Percentiles rank a stretch among this genome's conserved stretches.
These are phyloP conservation scores for Xerocomus spinulosus DNA, from an alignment of 768 basidiomycete species.

Conservation along the genomic window DNA sequence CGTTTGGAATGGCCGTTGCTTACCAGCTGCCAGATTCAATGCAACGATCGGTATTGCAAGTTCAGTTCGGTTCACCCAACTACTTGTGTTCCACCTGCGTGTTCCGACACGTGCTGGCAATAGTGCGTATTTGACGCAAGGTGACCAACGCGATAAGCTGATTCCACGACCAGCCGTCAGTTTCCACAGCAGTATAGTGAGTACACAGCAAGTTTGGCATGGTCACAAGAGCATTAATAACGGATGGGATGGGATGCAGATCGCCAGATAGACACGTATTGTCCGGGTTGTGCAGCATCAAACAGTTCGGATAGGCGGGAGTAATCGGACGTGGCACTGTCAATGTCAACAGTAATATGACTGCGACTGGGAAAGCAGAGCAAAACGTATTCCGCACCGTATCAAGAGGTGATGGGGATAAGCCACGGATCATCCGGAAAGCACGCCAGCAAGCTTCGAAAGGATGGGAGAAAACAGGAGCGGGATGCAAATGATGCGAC, in stretches of 20 bases:
- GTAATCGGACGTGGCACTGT: slow-evolving; percentile 13
- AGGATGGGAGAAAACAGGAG: slow-evolving; percentile 4
- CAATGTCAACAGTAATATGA: slow-evolving; percentile 18
- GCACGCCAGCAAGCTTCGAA: not conserved
- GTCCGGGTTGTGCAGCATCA: slow-evolving; percentile 28
- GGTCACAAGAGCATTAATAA: slow-evolving; percentile 12
- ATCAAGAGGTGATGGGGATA: slow-evolving; percentile 1
- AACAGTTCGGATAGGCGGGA: slow-evolving; percentile 1
- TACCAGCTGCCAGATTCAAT: slow-evolving; percentile 48
- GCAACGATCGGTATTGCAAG: slow-evolving; percentile 61
- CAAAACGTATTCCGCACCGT: not conserved
- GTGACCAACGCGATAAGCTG: slow-evolving; percentile 16
- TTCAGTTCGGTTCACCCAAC: slow-evolving; percentile 63
- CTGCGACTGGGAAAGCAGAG: slow-evolving; percentile 1
- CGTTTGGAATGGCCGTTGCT: slow-evolving; percentile 6
- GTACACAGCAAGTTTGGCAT: slow-evolving; percentile 26
- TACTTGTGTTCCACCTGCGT: slow-evolving; percentile 53
- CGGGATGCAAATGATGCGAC: slow-evolving; percentile 3
- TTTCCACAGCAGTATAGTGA: slow-evolving; percentile 68
- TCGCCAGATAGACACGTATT: slow-evolving; percentile 33
- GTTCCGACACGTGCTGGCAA: slow-evolving; percentile 67
- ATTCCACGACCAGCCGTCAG: slow-evolving; percentile 46
- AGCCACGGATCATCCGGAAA: not conserved
- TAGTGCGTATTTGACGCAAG: slow-evolving; percentile 47
- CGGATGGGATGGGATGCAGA: slow-evolving; percentile 22